Base-by-base conservation (phyloP, 2,329 filamentous ascomycete genomes). In the Ceratocystis cacaofunesta region DNA sequence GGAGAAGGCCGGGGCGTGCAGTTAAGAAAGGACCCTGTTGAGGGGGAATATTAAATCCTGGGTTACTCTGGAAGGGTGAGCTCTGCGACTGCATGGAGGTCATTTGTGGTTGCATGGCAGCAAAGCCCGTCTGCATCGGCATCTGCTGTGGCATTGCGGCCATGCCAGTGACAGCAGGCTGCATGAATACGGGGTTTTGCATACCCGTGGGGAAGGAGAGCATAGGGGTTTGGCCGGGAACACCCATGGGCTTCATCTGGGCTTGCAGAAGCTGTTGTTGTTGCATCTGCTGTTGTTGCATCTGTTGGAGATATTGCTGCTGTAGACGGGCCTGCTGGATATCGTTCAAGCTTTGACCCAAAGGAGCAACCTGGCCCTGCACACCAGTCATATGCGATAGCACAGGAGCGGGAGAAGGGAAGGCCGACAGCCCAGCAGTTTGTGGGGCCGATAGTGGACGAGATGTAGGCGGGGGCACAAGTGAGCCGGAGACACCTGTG, bases 371-470 rank as follows among this genome's bases (percentile, higher is more conserved):
- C 69, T 85, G 85, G 10, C 77, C 77, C 71, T 84, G 83, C 64
- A 82, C 66, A 7, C 92, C 91, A 4, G 94, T 96, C 74, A 92
- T 83, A 73, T 96, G 92, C 63, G 90, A 85, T 73, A 92, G 87
- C 70, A 96, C 76, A 17, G 89, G 85, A 62, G 89, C 85, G 19
- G 87, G 83, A 6, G 82, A 82, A 22, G 66, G 43, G 73, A 95
- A 94, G 3, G 80, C 81, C 74, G 82, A 91, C 58, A 85, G 85
- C 72, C 88, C 87, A 62, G 84, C 87, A 64, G 90, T 88, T 73
- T 90, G 88, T 30, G 94, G 92, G 48, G 94, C 92, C 50, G 92
- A 96, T 12, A 94, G 80, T 6, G 94, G 88, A 68, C 94, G 83
- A 63, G 85, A 83, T 10, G 91, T 90, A 19, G 84, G 90, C 6